phyloP scores from a whole-genome alignment of 768 basidiomycete species.

The Podaxis rugospora region DNA sequence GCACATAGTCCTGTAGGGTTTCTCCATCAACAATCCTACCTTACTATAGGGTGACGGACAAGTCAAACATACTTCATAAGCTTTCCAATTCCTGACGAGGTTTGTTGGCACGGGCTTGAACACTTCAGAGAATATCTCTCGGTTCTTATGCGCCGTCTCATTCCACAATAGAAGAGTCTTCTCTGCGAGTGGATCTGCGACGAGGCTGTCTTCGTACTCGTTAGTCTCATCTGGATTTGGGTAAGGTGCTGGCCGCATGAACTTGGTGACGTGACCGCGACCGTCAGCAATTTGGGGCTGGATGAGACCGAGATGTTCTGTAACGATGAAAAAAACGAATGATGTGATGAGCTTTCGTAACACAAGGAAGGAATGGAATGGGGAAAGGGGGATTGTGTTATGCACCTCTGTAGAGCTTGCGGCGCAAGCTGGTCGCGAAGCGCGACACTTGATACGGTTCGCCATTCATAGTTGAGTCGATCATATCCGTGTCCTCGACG shows the following conservation, averaged over 20 bases:
- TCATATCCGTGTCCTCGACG: constrained; percentile 81
- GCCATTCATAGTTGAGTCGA: constrained; percentile 78
- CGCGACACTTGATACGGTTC: constrained; percentile 64
- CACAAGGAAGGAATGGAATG: not conserved
- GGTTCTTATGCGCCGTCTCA: constrained; percentile 71
- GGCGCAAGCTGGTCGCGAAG: constrained; percentile 80
- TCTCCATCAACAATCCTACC: not conserved
- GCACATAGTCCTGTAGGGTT: constrained; percentile 57
- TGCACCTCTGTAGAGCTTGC: constrained; percentile 77
- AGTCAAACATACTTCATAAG: constrained; percentile 58
- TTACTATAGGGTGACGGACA: not conserved
- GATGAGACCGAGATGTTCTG: constrained; percentile 88
- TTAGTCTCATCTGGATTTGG: constrained; percentile 65
- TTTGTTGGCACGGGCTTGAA: constrained; percentile 89
- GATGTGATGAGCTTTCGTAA: constrained; percentile 2
- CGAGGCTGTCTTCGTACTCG: constrained; percentile 53
- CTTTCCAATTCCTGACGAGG: constrained; percentile 70
- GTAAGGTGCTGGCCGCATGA: constrained; percentile 78
- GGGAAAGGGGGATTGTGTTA: not conserved
- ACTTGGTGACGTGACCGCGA: constrained; percentile 32
- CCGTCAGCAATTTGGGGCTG: constrained; percentile 54
- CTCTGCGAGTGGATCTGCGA: constrained; percentile 78
- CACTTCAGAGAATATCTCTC: constrained; percentile 81
- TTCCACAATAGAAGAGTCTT: constrained; percentile 56
- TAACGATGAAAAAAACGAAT: not conserved